Conservation (phyloP, 176 grass and related monocot genomes). For the Lolium multiflorum region DNA sequence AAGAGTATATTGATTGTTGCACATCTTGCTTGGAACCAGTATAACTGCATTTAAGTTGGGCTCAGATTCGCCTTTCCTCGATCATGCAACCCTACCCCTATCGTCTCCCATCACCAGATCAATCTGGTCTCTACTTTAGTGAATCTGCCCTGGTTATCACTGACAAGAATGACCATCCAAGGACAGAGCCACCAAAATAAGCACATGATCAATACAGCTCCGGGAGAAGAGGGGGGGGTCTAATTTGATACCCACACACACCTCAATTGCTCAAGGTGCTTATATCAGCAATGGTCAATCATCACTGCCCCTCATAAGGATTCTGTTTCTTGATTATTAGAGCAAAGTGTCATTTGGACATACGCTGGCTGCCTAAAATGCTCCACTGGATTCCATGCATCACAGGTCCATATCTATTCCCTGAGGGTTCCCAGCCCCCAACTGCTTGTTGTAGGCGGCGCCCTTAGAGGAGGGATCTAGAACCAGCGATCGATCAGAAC, state of each 20-base stretch:
- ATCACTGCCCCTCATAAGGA: too few relatives aligned
- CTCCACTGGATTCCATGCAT: too few relatives aligned
- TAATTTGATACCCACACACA: not conserved
- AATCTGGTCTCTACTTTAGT: not conserved
- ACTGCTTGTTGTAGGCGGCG: not conserved
- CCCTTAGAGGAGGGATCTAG: not conserved
- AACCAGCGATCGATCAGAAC: not conserved
- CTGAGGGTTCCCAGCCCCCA: not conserved
- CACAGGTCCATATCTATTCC: not conserved
- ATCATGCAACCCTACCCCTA: slow-evolving; percentile 34
- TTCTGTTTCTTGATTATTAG: too few relatives aligned
- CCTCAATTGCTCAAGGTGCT: too few relatives aligned
- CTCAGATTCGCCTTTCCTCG: slow-evolving; percentile 35
- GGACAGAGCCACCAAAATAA: slow-evolving; percentile 9
- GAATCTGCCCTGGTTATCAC: slow-evolving; percentile 38
- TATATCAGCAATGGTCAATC: too few relatives aligned
- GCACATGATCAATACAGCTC: not conserved
- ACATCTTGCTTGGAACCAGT: not conserved
- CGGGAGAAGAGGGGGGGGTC: not conserved
- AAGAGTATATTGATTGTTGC: too few relatives aligned
- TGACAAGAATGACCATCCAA: slow-evolving; percentile 42
- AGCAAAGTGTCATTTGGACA: not conserved
- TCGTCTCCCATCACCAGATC: slow-evolving; percentile 14
- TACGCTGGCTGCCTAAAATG: too few relatives aligned
- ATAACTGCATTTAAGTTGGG: not conserved